Percentiles rank a stretch among this genome's conserved stretches.
Evolutionary conservation across 345 rosid species (phyloP).

Genomic region (Acer yangbiense): DNA sequence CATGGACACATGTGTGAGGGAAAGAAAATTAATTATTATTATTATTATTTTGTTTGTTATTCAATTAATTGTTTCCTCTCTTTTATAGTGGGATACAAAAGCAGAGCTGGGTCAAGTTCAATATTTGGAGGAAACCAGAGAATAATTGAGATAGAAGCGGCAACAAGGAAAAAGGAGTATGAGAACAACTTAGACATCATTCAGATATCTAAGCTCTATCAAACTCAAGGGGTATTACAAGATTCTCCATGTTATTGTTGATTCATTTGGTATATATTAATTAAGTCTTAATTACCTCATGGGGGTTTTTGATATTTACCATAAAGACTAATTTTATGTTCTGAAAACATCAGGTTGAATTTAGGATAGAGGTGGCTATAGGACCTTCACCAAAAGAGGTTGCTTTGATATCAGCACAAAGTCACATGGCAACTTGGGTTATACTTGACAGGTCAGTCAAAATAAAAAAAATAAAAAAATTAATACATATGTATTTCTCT

Average conservation of each 20-base stretch:
- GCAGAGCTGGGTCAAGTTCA: conserved; percentile 25
- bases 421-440: conserved; percentile 50
- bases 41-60: neutral
- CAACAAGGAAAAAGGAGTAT: conserved; percentile 31
- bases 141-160: conserved; percentile 16
- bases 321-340: too few relatives aligned
- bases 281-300: too few relatives aligned
- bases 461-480: too few relatives aligned
- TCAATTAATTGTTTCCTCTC: neutral
- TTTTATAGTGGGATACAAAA: conserved; percentile 29
- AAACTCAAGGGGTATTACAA: conserved; percentile 24
- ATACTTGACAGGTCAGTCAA: conserved; percentile 56
- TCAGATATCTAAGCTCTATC: conserved; percentile 31
- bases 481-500: too few relatives aligned
- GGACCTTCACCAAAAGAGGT: conserved; percentile 38
- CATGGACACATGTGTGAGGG: too few relatives aligned
- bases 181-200: conserved; percentile 28
- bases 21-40: neutral
- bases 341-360: conserved; percentile 37
- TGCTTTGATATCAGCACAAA: conserved; percentile 41
- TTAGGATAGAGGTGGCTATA: conserved; percentile 39
- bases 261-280: neutral
- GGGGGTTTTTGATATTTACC: too few relatives aligned
- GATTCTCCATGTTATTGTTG: neutral
- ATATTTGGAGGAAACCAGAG: conserved; percentile 19